A percentile compares a stretch with the other conserved stretches of the same genome.
Evolutionary conservation across 2,329 filamentous ascomycete species (phyloP).

Genomic region (Parastagonospora nodorum): DNA sequence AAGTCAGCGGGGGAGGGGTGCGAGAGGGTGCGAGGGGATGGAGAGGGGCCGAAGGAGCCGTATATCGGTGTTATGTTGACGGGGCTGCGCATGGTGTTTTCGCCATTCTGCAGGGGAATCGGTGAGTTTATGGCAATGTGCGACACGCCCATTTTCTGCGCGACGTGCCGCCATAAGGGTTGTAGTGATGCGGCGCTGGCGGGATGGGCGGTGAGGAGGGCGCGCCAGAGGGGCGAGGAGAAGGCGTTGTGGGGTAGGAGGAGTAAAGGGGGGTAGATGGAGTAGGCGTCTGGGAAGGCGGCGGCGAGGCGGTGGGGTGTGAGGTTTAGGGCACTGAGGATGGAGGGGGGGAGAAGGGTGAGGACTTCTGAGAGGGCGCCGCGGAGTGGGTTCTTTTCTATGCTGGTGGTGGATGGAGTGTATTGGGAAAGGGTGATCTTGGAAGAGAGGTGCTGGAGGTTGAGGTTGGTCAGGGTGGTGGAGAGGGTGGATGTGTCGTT

Average conservation of each 20-base stretch:
- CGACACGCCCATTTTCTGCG: slow-evolving; percentile 52
- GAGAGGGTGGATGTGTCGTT: neutral
- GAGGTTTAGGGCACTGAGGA: slow-evolving; percentile 20
- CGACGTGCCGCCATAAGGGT: slow-evolving; percentile 34
- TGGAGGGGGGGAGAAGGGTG: slow-evolving; percentile 5
- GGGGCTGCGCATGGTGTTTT: neutral
- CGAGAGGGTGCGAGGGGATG: too few relatives aligned
- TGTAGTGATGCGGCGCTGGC: slow-evolving; percentile 28
- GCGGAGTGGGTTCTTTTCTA: slow-evolving; percentile 25
- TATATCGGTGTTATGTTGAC: slow-evolving; percentile 67
- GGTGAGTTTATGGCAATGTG: slow-evolving; percentile 65
- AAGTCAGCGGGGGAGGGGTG: too few relatives aligned
- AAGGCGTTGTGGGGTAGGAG: slow-evolving; percentile 60
- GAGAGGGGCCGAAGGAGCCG: slow-evolving; percentile 74
- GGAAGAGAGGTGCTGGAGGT: slow-evolving; percentile 10
- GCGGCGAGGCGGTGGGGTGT: slow-evolving; percentile 19
- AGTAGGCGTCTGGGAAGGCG: slow-evolving; percentile 52
- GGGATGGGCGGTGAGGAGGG: slow-evolving; percentile 32
- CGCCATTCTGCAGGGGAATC: slow-evolving; percentile 47
- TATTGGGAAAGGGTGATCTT: slow-evolving; percentile 20
- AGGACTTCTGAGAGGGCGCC: slow-evolving; percentile 27
- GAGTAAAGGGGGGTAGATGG: slow-evolving; percentile 62
- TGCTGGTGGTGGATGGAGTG: neutral
- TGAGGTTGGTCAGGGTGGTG: neutral
- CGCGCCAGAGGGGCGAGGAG: slow-evolving; percentile 38